Base-by-base conservation (phyloP, 75 land plant species). In the Adiantum capillusveneris region DNA sequence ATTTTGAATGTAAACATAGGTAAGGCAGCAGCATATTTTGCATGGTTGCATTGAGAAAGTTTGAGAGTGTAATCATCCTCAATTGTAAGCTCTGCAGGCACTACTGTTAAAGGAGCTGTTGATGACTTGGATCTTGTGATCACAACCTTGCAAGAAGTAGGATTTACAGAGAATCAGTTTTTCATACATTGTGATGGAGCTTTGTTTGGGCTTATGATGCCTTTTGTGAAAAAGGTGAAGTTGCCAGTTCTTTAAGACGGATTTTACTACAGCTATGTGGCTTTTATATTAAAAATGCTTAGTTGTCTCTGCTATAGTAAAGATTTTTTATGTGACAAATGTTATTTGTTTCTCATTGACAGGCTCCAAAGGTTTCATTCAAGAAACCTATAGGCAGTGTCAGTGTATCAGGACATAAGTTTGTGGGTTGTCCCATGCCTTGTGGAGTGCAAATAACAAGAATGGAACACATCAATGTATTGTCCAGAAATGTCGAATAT, bases 131-230 rank as follows among this genome's bases (percentile, higher is more conserved):
- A 94, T 77, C 69, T 79, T 63, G 91, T 94, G 2, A 79, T 94
- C 25, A 57, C 77, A 56, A 86, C 84, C 1, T 91, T 94, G 57
- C 77, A 84, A 65, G 91, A 86, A 64, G 56, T 77, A 57, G 98
- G 98, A n/a, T 90, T 83, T 50, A 59, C 74, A 24, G 68, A 84
- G 13, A 88, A 86, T 41, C 76, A 85, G 22, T 94, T 94, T 74
- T 94, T 84, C 63, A 94, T 94, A 60, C 98, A 94, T 62, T 91
- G 96, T 72, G 98, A 94, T 70, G 98, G 98, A 44, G 98, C 98
- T 49, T 63, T 94, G 17, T 94, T 94, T 79, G 96, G 98, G 17
- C 80, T 94, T 11, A 94, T 90, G 98, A 94, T 94, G 91, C 98
- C 98, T 11, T 94, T 94, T 79, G 98, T 94, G 50, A 90, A 94